Base-by-base conservation (phyloP, 768 basidiomycete genomes). In the Trametes meyenii region DNA sequence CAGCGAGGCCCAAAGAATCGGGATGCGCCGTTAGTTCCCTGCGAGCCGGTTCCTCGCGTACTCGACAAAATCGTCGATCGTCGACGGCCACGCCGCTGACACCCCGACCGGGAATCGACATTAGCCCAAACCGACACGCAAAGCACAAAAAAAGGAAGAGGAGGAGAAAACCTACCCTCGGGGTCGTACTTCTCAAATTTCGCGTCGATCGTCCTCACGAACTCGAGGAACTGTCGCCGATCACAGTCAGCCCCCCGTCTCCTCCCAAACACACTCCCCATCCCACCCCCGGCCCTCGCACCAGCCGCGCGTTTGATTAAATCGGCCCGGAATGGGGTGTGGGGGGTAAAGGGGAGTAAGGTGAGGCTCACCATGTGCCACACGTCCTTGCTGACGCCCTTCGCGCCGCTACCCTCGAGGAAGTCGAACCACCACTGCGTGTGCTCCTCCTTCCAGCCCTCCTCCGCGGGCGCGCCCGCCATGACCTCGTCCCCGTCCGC, bases 321-420 rank as follows among this genome's bases (percentile, higher is more conserved):
- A n/a, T n/a, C n/a, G n/a, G n/a, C n/a, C n/a, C n/a, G n/a, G n/a
- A n/a, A n/a, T n/a, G n/a, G n/a, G n/a, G n/a, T n/a, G n/a, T n/a
- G n/a, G n/a, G n/a, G n/a, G n/a, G n/a, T n/a, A n/a, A n/a, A n/a
- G n/a, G n/a, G n/a, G n/a, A n/a, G n/a, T n/a, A n/a, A n/a, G n/a
- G n/a, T n/a, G n/a, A n/a, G 54, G 75, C 86, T 44, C 50, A 90
- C 92, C 92, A 94, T 94, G 53, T 80, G 74, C 93, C 92, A 94
- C 17, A 90, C 91, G 75, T 94, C 93, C 75, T 90, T 92, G 76
- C 90, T 94, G 35, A 96, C 82, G 5, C 91, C 92, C 70, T 89
- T 89, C 21, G 78, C 78, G 1, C 85, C 86, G 65, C 83, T 87
- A 70, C 82, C 76, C 35, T 71, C 74, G 71, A 95, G 73, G 71